Conservation (phyloP, 208 protist species). For the Trypanosoma avium region DNA sequence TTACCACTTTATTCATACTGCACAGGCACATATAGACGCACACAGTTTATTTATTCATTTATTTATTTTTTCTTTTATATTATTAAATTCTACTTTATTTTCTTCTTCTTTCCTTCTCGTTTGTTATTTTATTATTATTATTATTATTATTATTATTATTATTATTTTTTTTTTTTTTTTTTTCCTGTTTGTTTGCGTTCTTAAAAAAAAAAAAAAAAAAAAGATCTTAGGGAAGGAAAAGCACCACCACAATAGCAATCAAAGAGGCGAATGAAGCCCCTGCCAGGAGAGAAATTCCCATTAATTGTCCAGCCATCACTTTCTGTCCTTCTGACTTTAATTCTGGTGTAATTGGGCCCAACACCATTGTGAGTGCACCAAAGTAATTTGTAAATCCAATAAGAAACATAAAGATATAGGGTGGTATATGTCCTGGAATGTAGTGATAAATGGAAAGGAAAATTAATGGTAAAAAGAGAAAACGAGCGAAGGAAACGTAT, state of each 20-base stretch:
- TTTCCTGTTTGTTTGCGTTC: neutral
- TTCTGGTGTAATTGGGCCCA: conserved; percentile 48
- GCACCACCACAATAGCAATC: conserved; percentile 64
- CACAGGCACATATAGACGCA: too few relatives aligned
- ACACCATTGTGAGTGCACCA: conserved; percentile 74
- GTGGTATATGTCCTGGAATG: conserved; percentile 63
- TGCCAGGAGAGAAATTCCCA: conserved; percentile 70
- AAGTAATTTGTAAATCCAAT: conserved; percentile 81
- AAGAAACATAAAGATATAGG: conserved; percentile 56
- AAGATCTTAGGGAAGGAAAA: conserved; percentile 44
- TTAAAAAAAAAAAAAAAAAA: too few relatives aligned
- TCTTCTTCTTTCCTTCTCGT: too few relatives aligned
- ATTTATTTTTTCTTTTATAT: too few relatives aligned
- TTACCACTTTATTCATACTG: too few relatives aligned
- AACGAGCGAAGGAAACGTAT: conserved; percentile 37
- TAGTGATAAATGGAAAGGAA: conserved; percentile 80
- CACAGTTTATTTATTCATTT: too few relatives aligned
- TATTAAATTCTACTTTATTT: too few relatives aligned
- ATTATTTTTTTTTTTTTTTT: too few relatives aligned
- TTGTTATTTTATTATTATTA: too few relatives aligned
- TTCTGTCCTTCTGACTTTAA: conserved; percentile 68
- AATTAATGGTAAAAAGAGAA: conserved; percentile 67
- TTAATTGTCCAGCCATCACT: conserved; percentile 79
- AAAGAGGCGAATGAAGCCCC: conserved; percentile 59
- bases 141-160: too few relatives aligned